Conservation (phyloP, 306 rosid species). For the Canavalia ensiformis region DNA sequence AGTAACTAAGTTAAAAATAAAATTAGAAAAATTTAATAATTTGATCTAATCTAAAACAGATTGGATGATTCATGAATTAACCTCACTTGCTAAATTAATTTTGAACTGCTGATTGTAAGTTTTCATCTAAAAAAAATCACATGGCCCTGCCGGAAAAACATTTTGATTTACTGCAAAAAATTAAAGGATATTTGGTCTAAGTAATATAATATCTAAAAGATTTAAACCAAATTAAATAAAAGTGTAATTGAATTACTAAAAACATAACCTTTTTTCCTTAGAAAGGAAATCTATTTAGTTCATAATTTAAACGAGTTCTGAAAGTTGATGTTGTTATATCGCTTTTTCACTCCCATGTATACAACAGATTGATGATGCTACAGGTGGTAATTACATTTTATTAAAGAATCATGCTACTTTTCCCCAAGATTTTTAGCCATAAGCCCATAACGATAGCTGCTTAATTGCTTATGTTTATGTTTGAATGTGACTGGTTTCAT, state of each 20-base stretch:
- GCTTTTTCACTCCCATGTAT: not conserved
- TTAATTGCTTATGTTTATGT: conserved; percentile 4
- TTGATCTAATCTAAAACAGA: no score
- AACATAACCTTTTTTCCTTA: not conserved
- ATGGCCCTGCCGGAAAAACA: not conserved
- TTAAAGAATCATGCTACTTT: conserved; percentile 6
- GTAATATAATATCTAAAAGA: not conserved
- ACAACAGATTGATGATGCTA: not conserved
- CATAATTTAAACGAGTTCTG: not conserved
- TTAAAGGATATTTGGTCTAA: not conserved
- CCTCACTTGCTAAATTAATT: no score
- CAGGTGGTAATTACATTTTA: conserved; percentile 7
- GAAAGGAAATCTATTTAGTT: not conserved
- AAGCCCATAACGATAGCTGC: not conserved
- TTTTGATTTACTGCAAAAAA: no score
- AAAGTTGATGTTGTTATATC: conserved; percentile 16
- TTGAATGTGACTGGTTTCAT: not conserved
- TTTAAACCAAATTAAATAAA: not conserved
- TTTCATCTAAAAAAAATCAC: not conserved
- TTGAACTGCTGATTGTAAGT: no score
- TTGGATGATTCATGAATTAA: no score
- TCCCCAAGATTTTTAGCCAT: conserved; percentile 15
- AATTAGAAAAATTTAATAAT: no score
- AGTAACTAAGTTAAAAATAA: no score
- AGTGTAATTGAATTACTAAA: not conserved